phyloP scores from a whole-genome alignment of 2,329 filamentous ascomycete species.

The Pseudogymnoascus sp. region DNA sequence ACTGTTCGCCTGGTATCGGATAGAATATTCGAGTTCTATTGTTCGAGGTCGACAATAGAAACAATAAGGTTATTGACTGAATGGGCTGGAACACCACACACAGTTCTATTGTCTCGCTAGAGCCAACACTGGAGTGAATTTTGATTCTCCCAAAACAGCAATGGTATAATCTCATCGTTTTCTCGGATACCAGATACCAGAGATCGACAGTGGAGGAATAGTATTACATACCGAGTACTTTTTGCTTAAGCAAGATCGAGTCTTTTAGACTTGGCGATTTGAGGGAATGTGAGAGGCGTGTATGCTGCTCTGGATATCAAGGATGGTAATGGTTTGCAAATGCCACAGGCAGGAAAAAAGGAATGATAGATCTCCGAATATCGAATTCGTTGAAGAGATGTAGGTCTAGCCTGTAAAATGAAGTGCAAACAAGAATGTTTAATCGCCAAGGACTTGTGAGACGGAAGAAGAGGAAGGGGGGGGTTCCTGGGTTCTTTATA shows the following conservation, averaged over 20 bases:
- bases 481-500: slow-evolving; percentile 4
- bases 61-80: not conserved
- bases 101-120: not conserved
- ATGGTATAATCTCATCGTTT: not conserved
- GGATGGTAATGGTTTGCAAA: slow-evolving; percentile 4
- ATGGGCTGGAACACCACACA: not conserved
- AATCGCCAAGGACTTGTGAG: slow-evolving; percentile 8
- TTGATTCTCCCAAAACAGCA: not conserved
- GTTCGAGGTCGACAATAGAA: not conserved
- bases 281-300: not conserved
- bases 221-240: not conserved
- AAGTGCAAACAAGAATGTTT: slow-evolving; percentile 7
- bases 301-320: not conserved
- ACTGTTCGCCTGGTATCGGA: not conserved
- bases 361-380: slow-evolving; percentile 7
- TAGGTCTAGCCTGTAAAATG: slow-evolving; percentile 8
- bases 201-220: not conserved
- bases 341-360: slow-evolving; percentile 5
- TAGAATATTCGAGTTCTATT: slow-evolving; percentile 3
- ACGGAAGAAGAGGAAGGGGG: not conserved
- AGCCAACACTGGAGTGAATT: not conserved
- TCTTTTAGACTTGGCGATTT: slow-evolving; percentile 5
- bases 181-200: not conserved
- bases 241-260: slow-evolving; percentile 2
- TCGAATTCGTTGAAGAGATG: slow-evolving; percentile 7